Percentiles rank a stretch among this genome's conserved stretches.
These are phyloP conservation scores for Leccinum ponderosum DNA, from an alignment of 1,284 basidiomycete species.

Conservation along the genomic window DNA sequence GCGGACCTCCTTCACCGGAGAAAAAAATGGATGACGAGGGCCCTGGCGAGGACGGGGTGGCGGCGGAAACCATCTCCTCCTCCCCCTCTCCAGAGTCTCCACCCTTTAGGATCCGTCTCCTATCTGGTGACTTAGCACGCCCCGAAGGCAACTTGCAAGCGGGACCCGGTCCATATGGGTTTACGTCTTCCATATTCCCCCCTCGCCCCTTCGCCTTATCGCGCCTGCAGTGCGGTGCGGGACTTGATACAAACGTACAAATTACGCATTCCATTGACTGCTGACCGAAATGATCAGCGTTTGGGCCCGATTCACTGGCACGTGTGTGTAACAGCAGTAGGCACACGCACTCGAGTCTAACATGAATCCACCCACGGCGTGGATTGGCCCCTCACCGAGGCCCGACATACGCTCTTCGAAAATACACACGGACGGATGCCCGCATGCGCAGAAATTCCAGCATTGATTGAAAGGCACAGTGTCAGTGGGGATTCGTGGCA, in stretches of 20 bases:
- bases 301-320: not conserved
- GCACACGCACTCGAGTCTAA: constrained; percentile 16
- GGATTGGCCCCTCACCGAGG: not conserved
- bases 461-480: not conserved
- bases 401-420: constrained; percentile 1
- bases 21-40: not conserved
- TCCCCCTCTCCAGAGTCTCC: not conserved
- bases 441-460: not conserved
- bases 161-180: not conserved
- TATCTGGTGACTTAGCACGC: not conserved
- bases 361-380: not conserved
- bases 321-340: not conserved
- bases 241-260: not conserved
- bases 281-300: not conserved
- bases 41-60: not conserved
- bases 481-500: not conserved
- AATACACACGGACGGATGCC: constrained; percentile 4
- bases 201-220: not conserved
- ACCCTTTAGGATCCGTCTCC: not conserved
- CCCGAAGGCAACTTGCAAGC: not conserved
- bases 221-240: not conserved
- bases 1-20: not conserved
- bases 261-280: not conserved
- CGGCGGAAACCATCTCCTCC: not conserved
- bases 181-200: not conserved